Evolutionary conservation across 768 basidiomycete genomes (phyloP).

Genomic region (Porphyrellus cyaneotinctus): DNA sequence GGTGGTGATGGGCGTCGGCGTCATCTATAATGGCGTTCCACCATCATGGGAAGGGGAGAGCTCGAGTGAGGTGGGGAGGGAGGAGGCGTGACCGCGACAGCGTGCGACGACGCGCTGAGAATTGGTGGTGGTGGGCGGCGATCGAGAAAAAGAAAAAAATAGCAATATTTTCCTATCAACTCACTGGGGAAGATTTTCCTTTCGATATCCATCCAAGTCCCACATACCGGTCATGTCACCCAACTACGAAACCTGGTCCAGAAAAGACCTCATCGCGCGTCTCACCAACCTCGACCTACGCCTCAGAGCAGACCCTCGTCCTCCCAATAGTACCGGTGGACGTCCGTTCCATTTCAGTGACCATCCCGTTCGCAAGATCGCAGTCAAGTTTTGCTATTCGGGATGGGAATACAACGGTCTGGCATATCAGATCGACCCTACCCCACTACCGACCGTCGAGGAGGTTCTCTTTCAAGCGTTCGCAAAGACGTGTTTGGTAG

Average conservation of each 20-base stretch:
- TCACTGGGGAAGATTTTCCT: slow-evolving; percentile 24
- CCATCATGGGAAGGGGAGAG: too few relatives aligned
- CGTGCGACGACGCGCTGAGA: too few relatives aligned
- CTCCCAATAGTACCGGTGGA: slow-evolving; percentile 14
- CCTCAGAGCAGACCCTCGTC: neutral
- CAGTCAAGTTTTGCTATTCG: slow-evolving; percentile 88
- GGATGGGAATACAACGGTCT: slow-evolving; percentile 92
- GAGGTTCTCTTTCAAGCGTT: slow-evolving; percentile 79
- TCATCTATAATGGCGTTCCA: too few relatives aligned
- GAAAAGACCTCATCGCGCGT: slow-evolving; percentile 5
- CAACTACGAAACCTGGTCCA: slow-evolving; percentile 50
- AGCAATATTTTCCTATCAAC: too few relatives aligned
- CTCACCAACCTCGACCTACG: neutral
- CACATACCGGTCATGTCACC: slow-evolving; percentile 34
- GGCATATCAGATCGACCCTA: slow-evolving; percentile 68
- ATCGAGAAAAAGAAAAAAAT: too few relatives aligned
- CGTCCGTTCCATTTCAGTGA: slow-evolving; percentile 60
- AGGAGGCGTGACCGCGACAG: too few relatives aligned
- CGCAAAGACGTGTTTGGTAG: slow-evolving; percentile 71
- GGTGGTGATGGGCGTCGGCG: too few relatives aligned
- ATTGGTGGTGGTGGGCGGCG: too few relatives aligned
- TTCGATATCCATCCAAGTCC: slow-evolving; percentile 30
- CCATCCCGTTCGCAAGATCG: slow-evolving; percentile 83
- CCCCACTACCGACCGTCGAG: slow-evolving; percentile 87
- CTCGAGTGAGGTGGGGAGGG: too few relatives aligned